Base-by-base conservation (phyloP, 225 moss, liverwort and hornwort species). In the Straminergon stramineum region DNA sequence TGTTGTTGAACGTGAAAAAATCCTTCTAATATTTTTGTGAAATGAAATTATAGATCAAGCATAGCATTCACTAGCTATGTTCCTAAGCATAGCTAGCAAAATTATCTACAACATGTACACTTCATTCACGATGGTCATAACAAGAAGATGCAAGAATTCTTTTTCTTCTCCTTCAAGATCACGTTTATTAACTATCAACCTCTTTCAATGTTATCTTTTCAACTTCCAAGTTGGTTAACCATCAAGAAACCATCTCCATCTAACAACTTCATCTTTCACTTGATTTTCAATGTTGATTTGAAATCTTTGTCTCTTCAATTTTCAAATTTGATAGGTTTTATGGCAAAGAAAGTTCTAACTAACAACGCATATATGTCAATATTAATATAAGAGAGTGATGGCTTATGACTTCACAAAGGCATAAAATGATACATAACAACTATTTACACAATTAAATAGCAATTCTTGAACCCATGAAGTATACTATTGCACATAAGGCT, bases 281-380 rank as follows among this genome's bases (percentile, higher is more conserved):
- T 34, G 23, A 17, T 48, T 56, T 56, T 2, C 12, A 21, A 20
- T 56, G 10, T 11, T 51, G 32, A 69, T 30, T n/a, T 84, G 10
- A 69, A 56, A 28, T 68, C 11, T n/a, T 30, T 6, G 0, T 55
- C 4, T 28, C 11, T 69, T 39, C 5, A 20, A 19, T 21, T 82
- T 35, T 48, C 2, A 17, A 65, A 24, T 51, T 83, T 65, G 7
- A 64, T 35, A 0, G 0, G 16, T 1, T 24, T 16, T 26, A 26
- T 7, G 1, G 13, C n/a, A 57, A 37, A 14, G 1, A 56, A 78
- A 37, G 2, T 56, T 56, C 26, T 1, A 24, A 56, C 10, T 4
- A 24, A 16, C 0, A 0, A n/a, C n/a, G 16, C 0, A 0, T 56
- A 26, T 37, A 56, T 56, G 16, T 2, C 16, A 37, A 24, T 35